Evolutionary conservation across 805 yeast species (phyloP), one percentile per base, ranked within the genome.

Genomic region (Sugiyamaella boreocaroliniensis): DNA sequence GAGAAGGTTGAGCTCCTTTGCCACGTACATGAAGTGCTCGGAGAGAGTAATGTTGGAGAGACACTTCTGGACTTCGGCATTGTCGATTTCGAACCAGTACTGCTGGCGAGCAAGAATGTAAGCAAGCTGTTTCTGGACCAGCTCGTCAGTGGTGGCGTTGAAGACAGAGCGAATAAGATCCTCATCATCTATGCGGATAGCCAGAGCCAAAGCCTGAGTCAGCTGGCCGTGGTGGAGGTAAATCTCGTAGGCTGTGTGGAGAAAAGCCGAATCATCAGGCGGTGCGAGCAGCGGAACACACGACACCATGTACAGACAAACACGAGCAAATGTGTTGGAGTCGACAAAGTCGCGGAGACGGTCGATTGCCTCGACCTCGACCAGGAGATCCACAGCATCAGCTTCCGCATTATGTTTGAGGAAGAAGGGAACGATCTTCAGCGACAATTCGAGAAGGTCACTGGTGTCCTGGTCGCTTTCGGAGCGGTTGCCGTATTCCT

Each of bases 251-350:
- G 97, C 97, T 5, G 97, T 89, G 62, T 86, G 82, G 65, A 93
- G 77, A 66, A 92, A 89, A 4, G 88, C 79, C 41, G 79, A 71
- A 66, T 90, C 97, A 67, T 92, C 97, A 14, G 96, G 97, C 12
- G 96, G 96, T 41, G 97, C 95, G 65, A 93, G 76, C 56, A 90
- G 79, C 19, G 97, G 96, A n/a, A 92, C 97, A 71, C 99, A 93
- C 52, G 95, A 85, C 32, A 88, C 90, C 85, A 93, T 84, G 69
- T 93, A 93, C 57, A 87, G 80, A 65, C 99, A 90, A 34, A 92
- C 97, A 66, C 99, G 81, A 51, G 82, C 82, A 64, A 76, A 90
- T 2, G 95, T 87, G 64, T 83, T 77, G 53, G 82, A 83, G 67
- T 93, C 98, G 50, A 90, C 95, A 66, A 79, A 88, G 59, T 83